Conservation (phyloP, 331 rosid species). For the Acacia concinna region DNA sequence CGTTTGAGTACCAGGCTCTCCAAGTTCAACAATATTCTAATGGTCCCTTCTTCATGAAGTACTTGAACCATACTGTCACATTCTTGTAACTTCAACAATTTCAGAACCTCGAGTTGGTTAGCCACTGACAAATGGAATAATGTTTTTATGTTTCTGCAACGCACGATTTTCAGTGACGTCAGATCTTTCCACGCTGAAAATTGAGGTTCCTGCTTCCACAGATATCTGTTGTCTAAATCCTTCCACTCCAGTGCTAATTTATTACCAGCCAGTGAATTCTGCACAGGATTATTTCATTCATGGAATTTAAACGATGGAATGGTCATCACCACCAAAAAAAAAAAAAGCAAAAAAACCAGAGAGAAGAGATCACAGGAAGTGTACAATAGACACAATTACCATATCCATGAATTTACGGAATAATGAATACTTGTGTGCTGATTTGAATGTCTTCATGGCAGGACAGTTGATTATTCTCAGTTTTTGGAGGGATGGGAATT, state of each 20-base stretch:
- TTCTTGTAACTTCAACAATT: background rate
- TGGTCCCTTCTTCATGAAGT: background rate
- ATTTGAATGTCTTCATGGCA: background rate
- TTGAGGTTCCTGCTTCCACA: background rate
- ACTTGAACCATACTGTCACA: background rate
- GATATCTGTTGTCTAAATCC: background rate
- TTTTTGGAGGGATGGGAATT: background rate
- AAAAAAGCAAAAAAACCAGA: too few relatives aligned
- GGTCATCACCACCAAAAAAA: too few relatives aligned
- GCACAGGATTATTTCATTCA: too few relatives aligned
- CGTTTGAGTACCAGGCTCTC: constrained; percentile 14
- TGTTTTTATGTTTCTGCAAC: background rate
- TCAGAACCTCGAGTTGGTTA: background rate
- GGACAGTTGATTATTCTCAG: background rate
- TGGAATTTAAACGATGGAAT: too few relatives aligned
- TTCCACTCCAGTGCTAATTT: background rate
- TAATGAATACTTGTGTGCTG: too few relatives aligned
- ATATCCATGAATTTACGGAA: too few relatives aligned
- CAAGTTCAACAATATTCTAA: background rate
- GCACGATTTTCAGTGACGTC: background rate
- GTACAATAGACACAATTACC: too few relatives aligned
- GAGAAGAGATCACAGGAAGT: too few relatives aligned
- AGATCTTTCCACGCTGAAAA: background rate
- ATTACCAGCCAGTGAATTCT: too few relatives aligned
- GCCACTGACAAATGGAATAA: background rate